phyloP scores from a whole-genome alignment of 1,284 basidiomycete genomes.

The Mycocalia duriaeana region DNA sequence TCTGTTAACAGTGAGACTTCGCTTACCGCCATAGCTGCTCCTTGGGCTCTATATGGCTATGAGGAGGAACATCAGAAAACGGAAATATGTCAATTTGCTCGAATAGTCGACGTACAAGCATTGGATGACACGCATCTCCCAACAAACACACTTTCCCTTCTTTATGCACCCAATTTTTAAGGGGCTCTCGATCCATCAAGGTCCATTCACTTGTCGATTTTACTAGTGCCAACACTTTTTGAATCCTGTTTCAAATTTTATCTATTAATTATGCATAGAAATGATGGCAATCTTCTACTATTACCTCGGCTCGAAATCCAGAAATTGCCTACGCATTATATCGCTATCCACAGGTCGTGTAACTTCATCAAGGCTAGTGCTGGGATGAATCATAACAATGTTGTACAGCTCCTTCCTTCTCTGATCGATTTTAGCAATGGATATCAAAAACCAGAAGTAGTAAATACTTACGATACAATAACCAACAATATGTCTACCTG shows the following conservation, averaged over 20 bases:
- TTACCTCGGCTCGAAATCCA: constrained; percentile 46
- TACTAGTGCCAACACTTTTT: constrained; percentile 44
- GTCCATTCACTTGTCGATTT: constrained; percentile 44
- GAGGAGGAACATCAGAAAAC: neutral
- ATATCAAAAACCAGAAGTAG: neutral
- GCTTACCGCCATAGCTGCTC: constrained; percentile 59
- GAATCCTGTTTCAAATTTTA: too few relatives aligned
- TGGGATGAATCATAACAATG: neutral
- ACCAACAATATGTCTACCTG: constrained; percentile 37
- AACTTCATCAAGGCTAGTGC: neutral
- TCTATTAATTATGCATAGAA: too few relatives aligned
- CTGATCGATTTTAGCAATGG: constrained; percentile 13
- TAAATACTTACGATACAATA: constrained; percentile 32
- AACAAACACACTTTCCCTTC: constrained; percentile 43
- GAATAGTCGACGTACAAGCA: constrained; percentile 42
- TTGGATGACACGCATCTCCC: constrained; percentile 59
- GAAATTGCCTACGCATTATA: neutral
- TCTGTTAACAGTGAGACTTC: neutral
- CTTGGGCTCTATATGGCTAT: constrained; percentile 66
- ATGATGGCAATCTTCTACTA: too few relatives aligned
- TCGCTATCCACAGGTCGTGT: neutral
- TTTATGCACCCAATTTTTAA: constrained; percentile 47
- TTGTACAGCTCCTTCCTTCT: constrained; percentile 30
- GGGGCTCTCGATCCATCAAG: constrained; percentile 39
- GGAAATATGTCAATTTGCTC: neutral